Percentiles rank a stretch among this genome's conserved stretches.
phyloP scores from a whole-genome alignment of 192 early-diverging fungal species.

The Dimargaris xerosporica region DNA sequence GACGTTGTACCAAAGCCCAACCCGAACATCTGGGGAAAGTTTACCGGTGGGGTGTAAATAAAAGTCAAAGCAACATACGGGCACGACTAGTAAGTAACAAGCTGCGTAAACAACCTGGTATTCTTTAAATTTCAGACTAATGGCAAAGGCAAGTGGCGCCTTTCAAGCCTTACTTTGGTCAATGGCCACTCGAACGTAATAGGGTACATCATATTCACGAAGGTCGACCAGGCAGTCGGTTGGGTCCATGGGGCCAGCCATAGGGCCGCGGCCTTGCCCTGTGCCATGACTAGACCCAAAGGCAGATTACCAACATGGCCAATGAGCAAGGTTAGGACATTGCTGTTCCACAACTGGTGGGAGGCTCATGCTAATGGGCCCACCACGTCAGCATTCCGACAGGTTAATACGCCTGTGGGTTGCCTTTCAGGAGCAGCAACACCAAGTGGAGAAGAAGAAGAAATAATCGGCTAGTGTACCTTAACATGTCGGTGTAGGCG shows the following conservation, averaged over 20 bases:
- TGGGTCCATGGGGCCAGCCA: conserved; percentile 11
- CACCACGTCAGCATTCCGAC: neutral
- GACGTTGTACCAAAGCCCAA: conserved; percentile 90
- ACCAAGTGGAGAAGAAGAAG: neutral
- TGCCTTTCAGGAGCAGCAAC: neutral
- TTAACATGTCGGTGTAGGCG: conserved; percentile 55
- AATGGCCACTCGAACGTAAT: conserved; percentile 88
- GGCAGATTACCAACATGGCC: too few species aligned
- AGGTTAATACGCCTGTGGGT: neutral
- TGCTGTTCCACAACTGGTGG: too few species aligned
- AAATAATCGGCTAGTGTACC: conserved; percentile 19
- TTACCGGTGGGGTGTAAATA: too few species aligned
- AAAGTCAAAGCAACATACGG: too few species aligned
- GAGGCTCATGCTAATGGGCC: too few species aligned
- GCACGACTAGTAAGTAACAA: too few species aligned
- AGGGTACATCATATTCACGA: conserved; percentile 95
- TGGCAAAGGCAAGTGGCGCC: neutral
- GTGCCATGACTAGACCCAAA: too few species aligned
- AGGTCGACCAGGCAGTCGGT: conserved; percentile 71
- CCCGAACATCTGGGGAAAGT: conserved; percentile 53
- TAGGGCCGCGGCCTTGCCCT: too few species aligned
- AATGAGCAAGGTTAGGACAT: too few species aligned
- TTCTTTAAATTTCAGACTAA: too few species aligned
- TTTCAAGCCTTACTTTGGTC: conserved; percentile 45
- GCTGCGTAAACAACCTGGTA: too few species aligned